Evolutionary conservation across 805 yeast species (phyloP).

Genomic region (Cyberlindnera nakhonratchasimensis): DNA sequence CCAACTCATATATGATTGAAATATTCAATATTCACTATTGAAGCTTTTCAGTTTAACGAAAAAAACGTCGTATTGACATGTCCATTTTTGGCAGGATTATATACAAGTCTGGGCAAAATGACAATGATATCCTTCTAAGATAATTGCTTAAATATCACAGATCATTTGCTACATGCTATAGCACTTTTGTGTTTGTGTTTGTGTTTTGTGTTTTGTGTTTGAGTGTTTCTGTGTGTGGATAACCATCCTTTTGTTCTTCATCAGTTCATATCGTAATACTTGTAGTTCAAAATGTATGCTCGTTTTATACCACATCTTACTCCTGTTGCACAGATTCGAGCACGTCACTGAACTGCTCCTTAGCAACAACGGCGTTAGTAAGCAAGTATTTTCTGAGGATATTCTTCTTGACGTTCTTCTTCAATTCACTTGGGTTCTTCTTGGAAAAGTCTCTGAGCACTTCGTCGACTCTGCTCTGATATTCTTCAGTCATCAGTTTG

Average conservation of each 20-base stretch:
- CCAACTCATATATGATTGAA: too few species aligned
- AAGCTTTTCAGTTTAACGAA: too few species aligned
- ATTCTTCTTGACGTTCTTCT: slow-evolving; percentile 63
- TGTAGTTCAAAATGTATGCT: neutral
- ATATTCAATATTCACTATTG: neutral
- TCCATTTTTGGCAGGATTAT: slow-evolving; percentile 1
- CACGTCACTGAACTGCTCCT: slow-evolving; percentile 20
- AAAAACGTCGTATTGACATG: neutral
- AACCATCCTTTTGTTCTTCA: slow-evolving; percentile 1
- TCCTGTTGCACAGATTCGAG: slow-evolving; percentile 17
- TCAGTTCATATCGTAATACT: slow-evolving; percentile 10
- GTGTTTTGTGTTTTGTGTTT: neutral
- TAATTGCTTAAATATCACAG: too few species aligned
- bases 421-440: slow-evolving; percentile 38
- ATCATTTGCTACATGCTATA: too few species aligned
- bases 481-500: slow-evolving; percentile 34
- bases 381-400: slow-evolving; percentile 62
- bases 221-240: neutral
- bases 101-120: slow-evolving; percentile 1
- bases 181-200: neutral
- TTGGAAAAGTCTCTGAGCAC: slow-evolving; percentile 36
- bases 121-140: too few species aligned
- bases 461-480: slow-evolving; percentile 34
- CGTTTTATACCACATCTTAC: neutral
- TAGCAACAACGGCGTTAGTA: slow-evolving; percentile 28